phyloP scores from a whole-genome alignment of 495 filamentous ascomycete species.

The Talaromyces adpressus region DNA sequence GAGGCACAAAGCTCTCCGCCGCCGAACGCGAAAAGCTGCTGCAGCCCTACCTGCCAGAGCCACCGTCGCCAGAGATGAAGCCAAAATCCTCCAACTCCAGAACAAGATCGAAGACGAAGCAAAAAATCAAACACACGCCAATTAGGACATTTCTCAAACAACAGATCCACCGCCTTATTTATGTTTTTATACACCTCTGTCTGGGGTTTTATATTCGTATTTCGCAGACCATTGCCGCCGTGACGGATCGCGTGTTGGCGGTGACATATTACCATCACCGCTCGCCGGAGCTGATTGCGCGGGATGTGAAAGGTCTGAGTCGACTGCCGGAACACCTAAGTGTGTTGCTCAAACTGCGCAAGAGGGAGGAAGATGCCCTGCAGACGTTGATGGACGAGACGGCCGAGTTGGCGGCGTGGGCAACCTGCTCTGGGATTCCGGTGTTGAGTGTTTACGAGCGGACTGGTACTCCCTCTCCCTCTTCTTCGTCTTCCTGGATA shows the following conservation, averaged over 20 bases:
- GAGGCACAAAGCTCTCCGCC: slow-evolving; percentile 52
- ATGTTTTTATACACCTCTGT: slow-evolving; percentile 65
- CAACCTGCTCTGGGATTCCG: slow-evolving; percentile 75
- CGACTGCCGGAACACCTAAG: slow-evolving; percentile 79
- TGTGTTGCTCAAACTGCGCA: slow-evolving; percentile 71
- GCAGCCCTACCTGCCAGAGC: slow-evolving; percentile 67
- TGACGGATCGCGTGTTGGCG: slow-evolving; percentile 66
- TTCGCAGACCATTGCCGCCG: slow-evolving; percentile 68
- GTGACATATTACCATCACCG: slow-evolving; percentile 88
- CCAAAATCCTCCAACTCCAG: slow-evolving; percentile 7
- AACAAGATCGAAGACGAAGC: slow-evolving; percentile 9
- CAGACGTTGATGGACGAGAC: slow-evolving; percentile 83
- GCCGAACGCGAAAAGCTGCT: slow-evolving; percentile 65
- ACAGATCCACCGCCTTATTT: slow-evolving; percentile 62
- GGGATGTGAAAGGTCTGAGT: slow-evolving; percentile 70
- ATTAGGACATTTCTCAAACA: slow-evolving; percentile 61
- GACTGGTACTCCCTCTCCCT: slow-evolving; percentile 52
- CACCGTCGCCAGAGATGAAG: slow-evolving; percentile 31
- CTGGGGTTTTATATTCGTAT: slow-evolving; percentile 83
- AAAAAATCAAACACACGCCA: slow-evolving; percentile 26
- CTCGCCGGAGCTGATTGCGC: slow-evolving; percentile 81
- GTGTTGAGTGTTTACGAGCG: slow-evolving; percentile 85
- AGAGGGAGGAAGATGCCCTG: slow-evolving; percentile 60
- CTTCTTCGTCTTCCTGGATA: too few relatives aligned
- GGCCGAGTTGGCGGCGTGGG: slow-evolving; percentile 87